phyloP scores from a whole-genome alignment of 2,329 filamentous ascomycete genomes.

The Fusarium cyanostomum region DNA sequence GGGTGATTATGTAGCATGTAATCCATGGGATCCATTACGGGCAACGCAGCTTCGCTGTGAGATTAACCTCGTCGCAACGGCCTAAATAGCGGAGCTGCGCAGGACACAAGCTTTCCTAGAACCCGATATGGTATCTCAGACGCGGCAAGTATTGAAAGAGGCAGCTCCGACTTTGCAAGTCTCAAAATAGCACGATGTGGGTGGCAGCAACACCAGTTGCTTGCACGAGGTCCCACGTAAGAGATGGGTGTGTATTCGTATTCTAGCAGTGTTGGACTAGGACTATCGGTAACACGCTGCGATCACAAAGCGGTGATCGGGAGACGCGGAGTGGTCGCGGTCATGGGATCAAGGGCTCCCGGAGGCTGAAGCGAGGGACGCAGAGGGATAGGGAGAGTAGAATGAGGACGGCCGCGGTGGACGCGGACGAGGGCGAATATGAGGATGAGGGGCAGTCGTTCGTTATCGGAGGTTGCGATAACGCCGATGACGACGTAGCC shows the following conservation, averaged over 20 bases:
- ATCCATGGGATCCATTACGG: slow-evolving; percentile 44
- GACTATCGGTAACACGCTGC: slow-evolving; percentile 44
- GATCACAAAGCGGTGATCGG: slow-evolving; percentile 40
- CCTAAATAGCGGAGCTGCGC: slow-evolving; percentile 6
- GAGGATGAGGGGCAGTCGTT: slow-evolving; percentile 40
- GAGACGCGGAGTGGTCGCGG: slow-evolving; percentile 35
- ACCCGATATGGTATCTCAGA: slow-evolving; percentile 1
- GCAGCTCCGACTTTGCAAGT: slow-evolving; percentile 7
- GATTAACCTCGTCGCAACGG: slow-evolving; percentile 3
- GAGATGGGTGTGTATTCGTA: slow-evolving; percentile 37
- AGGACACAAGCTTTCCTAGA: slow-evolving; percentile 7
- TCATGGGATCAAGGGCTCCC: slow-evolving; percentile 37
- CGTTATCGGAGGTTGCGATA: slow-evolving; percentile 43
- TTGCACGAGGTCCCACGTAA: slow-evolving; percentile 23
- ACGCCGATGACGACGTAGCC: slow-evolving; percentile 42
- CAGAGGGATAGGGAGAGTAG: slow-evolving; percentile 8
- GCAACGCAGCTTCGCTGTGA: slow-evolving; percentile 11
- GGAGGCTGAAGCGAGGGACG: slow-evolving; percentile 23
- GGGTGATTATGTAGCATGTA: slow-evolving; percentile 37
- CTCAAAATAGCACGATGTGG: slow-evolving; percentile 17
- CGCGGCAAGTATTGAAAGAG: slow-evolving; percentile 4
- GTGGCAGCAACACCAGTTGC: slow-evolving; percentile 18
- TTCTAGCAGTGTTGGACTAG: slow-evolving; percentile 42
- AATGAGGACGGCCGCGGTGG: slow-evolving; percentile 14
- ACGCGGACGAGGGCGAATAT: slow-evolving; percentile 16